Evolutionary conservation across 1,284 basidiomycete species (phyloP).

Genomic region (Macrocybe sp.): DNA sequence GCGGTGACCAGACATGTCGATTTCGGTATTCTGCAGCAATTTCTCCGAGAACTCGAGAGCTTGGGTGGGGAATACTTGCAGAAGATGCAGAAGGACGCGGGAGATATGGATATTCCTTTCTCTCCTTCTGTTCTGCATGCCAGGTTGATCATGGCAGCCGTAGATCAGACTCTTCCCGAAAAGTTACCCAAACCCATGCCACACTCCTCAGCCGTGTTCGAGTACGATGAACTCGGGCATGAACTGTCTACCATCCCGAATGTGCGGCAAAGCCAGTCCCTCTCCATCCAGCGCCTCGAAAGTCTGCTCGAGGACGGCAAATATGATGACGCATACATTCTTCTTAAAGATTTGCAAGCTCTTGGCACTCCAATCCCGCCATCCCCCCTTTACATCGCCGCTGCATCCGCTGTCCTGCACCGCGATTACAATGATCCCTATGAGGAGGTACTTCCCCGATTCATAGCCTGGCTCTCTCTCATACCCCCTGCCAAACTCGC

Average conservation of each 20-base stretch:
- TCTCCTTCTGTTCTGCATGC: too few species aligned
- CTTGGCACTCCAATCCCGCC: slow-evolving; percentile 22
- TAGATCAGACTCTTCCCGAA: slow-evolving; percentile 24
- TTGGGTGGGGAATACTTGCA: too few species aligned
- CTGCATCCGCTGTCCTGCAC: slow-evolving; percentile 19
- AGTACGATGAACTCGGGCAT: too few species aligned
- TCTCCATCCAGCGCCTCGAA: slow-evolving; percentile 17
- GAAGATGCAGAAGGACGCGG: too few species aligned
- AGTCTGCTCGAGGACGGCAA: slow-evolving; percentile 16
- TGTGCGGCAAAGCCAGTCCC: slow-evolving; percentile 9
- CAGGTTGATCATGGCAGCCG: neutral
- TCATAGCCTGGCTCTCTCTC: slow-evolving; percentile 28
- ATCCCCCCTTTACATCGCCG: slow-evolving; percentile 21
- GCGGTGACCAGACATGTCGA: slow-evolving; percentile 5
- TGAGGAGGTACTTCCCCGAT: slow-evolving; percentile 15
- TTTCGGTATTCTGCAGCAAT: slow-evolving; percentile 5
- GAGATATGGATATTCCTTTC: too few species aligned
- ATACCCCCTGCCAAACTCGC: slow-evolving; percentile 18
- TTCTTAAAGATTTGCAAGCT: slow-evolving; percentile 27
- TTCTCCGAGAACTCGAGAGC: neutral
- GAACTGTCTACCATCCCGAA: neutral
- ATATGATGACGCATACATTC: slow-evolving; percentile 25
- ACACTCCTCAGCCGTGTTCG: slow-evolving; percentile 22
- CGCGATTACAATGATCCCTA: slow-evolving; percentile 4
- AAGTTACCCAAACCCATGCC: slow-evolving; percentile 21